Percentiles rank a stretch among this genome's conserved stretches.
Evolutionary conservation across 2,329 filamentous ascomycete species (phyloP).

Genomic region (Colletotrichum trifolii): DNA sequence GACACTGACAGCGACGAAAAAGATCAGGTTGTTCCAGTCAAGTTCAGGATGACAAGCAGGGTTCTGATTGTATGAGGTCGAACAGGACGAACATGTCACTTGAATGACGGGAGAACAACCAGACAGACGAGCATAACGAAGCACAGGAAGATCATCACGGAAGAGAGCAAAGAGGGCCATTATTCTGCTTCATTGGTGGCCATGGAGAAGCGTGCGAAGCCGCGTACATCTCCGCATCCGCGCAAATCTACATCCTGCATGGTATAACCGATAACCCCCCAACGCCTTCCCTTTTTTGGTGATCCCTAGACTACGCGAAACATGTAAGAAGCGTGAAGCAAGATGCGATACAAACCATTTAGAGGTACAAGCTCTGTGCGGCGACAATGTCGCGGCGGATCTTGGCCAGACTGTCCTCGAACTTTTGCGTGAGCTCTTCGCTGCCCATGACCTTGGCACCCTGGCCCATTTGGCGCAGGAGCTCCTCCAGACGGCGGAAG

Average conservation of each 20-base stretch:
- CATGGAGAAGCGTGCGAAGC: slow-evolving; percentile 24
- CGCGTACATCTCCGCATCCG: slow-evolving; percentile 24
- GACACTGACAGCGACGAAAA: background rate
- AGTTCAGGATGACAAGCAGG: no score
- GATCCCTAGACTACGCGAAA: slow-evolving; percentile 28
- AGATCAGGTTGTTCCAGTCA: no score
- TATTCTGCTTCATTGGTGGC: slow-evolving; percentile 37
- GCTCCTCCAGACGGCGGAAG: slow-evolving; percentile 94
- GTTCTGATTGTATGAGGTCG: no score
- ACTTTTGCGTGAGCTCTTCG: slow-evolving; percentile 91
- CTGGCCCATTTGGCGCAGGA: slow-evolving; percentile 94
- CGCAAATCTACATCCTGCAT: slow-evolving; percentile 34
- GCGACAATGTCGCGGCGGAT: slow-evolving; percentile 94
- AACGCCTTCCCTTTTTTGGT: slow-evolving; percentile 25
- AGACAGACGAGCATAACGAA: background rate
- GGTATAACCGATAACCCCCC: slow-evolving; percentile 24
- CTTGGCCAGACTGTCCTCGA: slow-evolving; percentile 86
- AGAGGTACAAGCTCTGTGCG: slow-evolving; percentile 92
- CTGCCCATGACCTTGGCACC: slow-evolving; percentile 98
- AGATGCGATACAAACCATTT: slow-evolving; percentile 45
- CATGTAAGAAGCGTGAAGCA: slow-evolving; percentile 13
- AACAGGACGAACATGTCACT: no score
- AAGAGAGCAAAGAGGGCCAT: slow-evolving; percentile 30
- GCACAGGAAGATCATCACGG: slow-evolving; percentile 9
- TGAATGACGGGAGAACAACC: background rate